phyloP scores from a whole-genome alignment of 73 alveolate species.

The Blepharisma japonicum region DNA sequence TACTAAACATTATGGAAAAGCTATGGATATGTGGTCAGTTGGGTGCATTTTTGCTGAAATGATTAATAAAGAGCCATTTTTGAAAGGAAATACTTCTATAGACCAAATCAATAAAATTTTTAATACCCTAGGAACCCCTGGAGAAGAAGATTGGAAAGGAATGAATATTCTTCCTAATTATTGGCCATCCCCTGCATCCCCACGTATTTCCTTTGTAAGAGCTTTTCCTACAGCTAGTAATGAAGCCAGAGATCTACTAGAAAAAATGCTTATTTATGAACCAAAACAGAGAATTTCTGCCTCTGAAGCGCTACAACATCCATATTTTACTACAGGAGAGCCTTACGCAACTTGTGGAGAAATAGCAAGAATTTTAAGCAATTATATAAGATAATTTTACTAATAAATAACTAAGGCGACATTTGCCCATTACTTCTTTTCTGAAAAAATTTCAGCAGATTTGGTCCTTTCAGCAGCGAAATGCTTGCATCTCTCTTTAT shows the following conservation, averaged over 20 bases:
- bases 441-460: conserved; percentile 10
- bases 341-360: neutral
- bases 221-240: conserved; percentile 44
- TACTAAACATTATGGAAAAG: conserved; percentile 64
- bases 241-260: conserved; percentile 42
- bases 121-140: conserved; percentile 87
- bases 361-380: neutral
- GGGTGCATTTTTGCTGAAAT: conserved; percentile 56
- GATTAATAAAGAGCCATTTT: conserved; percentile 38
- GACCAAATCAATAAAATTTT: conserved; percentile 65
- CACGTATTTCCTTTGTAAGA: conserved; percentile 28
- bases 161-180: conserved; percentile 44
- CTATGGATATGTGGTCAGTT: conserved; percentile 58
- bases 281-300: conserved; percentile 48
- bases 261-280: conserved; percentile 37
- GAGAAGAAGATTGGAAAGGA: conserved; percentile 88
- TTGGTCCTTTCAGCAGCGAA: conserved; percentile 25
- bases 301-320: conserved; percentile 48
- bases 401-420: too few relatives aligned
- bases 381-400: too few relatives aligned
- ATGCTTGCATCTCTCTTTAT: conserved; percentile 40
- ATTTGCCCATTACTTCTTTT: neutral
- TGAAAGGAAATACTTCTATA: conserved; percentile 43
- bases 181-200: conserved; percentile 38
- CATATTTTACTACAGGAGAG: conserved; percentile 39